A percentile compares a stretch with the other conserved stretches of the same genome.
These are phyloP conservation scores for Backusella liffmaniae DNA, from an alignment of 192 early-diverging fungal genomes.

Conservation along the genomic window DNA sequence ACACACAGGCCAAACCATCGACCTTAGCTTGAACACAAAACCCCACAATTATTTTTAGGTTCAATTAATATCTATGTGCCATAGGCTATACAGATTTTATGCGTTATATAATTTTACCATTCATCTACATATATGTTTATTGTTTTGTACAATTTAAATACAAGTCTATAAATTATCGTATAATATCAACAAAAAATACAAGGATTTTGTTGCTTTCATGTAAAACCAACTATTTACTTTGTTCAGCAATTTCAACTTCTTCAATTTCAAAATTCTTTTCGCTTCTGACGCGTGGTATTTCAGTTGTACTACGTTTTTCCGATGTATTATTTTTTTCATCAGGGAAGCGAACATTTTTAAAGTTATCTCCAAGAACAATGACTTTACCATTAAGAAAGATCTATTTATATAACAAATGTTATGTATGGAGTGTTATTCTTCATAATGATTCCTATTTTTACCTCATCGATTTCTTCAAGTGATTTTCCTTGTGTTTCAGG, in stretches of 20 bases:
- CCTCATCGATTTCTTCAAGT: conserved; percentile 7
- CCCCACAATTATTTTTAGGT: not conserved
- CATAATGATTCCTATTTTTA: not conserved
- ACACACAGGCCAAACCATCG: not conserved
- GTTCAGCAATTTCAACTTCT: not conserved
- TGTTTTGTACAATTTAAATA: not conserved
- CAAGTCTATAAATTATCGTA: not conserved
- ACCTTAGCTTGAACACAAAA: not conserved
- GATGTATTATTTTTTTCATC: not conserved
- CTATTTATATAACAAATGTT: not conserved
- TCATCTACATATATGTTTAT: not conserved
- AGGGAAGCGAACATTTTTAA: not conserved
- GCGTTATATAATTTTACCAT: not conserved
- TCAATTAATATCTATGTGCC: not conserved
- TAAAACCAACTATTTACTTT: not conserved
- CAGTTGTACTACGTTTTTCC: not conserved
- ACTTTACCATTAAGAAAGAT: not conserved
- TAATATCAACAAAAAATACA: not conserved
- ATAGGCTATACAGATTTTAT: not conserved
- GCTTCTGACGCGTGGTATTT: not conserved
- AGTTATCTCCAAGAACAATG: not conserved
- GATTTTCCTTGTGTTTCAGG: conserved; percentile 9
- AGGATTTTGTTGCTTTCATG: not conserved
- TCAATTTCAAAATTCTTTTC: not conserved
- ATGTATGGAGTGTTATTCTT: not conserved